Evolutionary conservation across 768 basidiomycete genomes (phyloP), one percentile per base, ranked within the genome.

Genomic region (Pholiota microspora): DNA sequence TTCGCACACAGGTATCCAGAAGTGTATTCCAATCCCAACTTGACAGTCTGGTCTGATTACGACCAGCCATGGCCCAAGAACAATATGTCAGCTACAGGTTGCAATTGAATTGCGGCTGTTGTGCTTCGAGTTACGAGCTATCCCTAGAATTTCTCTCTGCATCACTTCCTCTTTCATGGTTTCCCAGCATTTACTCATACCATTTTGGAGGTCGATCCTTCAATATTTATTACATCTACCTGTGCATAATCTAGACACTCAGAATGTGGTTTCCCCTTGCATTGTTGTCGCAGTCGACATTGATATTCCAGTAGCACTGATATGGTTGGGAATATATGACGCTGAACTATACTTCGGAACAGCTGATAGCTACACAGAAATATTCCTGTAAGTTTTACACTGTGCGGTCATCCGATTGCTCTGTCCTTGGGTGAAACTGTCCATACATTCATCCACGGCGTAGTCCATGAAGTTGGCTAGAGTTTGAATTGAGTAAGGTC

Each of bases 11-110:
- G 83, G 59, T 82, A 86, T 63, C 66, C 71, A 28, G 81, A 85
- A 52, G 83, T 81, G 1, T 92, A 91, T 62, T 79, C 76, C 3
- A 86, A 92, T 61, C 72, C 81, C 12, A 78, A 81, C 57, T 50
- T 76, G 1, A 77, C 77, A n/a, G 73, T 71, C 5, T 78, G 78
- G 77, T 54, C 61, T 25, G 65, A 75, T 18, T 80, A 71, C 55
- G 68, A 70, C 13, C 78, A 83, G 58, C 69, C 78, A 2, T 76
- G 79, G 65, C 85, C 85, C 9, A 84, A 80, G 69, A 87, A 84
- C 65, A 72, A 64, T 29, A 42, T 72, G 24, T 27, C 50, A 1
- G 10, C 44, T 7, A 44, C 18, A 10, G 47, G 47, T 2, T 45
- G 53, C 31, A 42, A 31, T 23, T 49, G 46, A 31, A 32, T 27